phyloP scores from a whole-genome alignment of 179 eudicot species.

The Gypsophila paniculata region DNA sequence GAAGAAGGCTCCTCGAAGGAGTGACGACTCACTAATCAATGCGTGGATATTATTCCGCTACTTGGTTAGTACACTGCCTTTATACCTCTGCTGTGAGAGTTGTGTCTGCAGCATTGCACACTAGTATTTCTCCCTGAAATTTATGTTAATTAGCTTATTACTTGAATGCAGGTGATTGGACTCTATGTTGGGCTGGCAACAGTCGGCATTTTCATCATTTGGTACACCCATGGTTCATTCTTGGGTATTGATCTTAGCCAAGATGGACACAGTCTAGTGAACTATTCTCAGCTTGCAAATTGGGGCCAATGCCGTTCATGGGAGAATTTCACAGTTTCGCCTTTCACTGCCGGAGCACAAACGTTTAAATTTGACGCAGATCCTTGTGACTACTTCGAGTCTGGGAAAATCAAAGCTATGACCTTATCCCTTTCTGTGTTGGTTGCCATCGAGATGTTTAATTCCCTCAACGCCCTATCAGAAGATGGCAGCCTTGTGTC shows the following conservation, averaged over 20 bases:
- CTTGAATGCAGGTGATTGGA: conserved; percentile 69
- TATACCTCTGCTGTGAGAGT: not conserved
- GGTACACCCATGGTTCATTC: conserved; percentile 87
- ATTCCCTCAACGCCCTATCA: conserved; percentile 87
- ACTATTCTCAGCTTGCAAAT: conserved; percentile 73
- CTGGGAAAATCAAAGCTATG: conserved; percentile 87
- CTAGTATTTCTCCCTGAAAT: not conserved
- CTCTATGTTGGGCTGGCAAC: conserved; percentile 85
- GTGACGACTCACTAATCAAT: conserved; percentile 83
- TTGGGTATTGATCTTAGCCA: conserved; percentile 74
- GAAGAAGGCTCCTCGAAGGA: conserved; percentile 89
- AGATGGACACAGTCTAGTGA: conserved; percentile 93
- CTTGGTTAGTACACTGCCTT: conserved; percentile 42
- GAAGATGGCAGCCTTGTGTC: conserved; percentile 86
- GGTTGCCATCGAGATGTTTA: conserved; percentile 97
- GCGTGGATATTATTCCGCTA: conserved; percentile 92
- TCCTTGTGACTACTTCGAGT: conserved; percentile 81
- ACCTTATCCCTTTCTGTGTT: conserved; percentile 93
- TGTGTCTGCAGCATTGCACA: not conserved
- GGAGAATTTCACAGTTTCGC: conserved; percentile 59
- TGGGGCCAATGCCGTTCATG: conserved; percentile 86
- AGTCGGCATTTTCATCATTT: conserved; percentile 80
- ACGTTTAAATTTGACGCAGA: conserved; percentile 47
- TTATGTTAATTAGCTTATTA: conserved; percentile 1
- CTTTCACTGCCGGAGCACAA: conserved; percentile 70